Evolutionary conservation across 73 alveolate species (phyloP).

Genomic region (Diophrys appendiculata): DNA sequence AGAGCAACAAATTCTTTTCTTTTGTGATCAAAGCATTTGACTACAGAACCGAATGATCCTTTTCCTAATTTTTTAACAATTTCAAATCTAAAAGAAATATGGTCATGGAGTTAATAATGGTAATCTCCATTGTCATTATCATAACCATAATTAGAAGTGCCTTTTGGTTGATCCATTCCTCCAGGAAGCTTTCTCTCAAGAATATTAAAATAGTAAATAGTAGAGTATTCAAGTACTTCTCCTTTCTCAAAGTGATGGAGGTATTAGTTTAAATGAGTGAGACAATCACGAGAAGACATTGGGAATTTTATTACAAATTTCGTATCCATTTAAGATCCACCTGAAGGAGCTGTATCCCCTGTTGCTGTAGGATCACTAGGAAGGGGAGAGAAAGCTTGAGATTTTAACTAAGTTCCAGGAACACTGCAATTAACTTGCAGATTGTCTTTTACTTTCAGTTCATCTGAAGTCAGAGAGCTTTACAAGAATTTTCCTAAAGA

Average conservation of each 20-base stretch:
- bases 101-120: conserved; percentile 45
- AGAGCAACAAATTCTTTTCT: conserved; percentile 42
- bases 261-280: background rate
- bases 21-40: conserved; percentile 62
- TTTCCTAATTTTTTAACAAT: conserved; percentile 37
- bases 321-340: no score
- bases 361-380: no score
- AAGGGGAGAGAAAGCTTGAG: no score
- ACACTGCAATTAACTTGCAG: no score
- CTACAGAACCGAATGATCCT: conserved; percentile 48
- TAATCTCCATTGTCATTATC: conserved; percentile 79
- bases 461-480: no score
- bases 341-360: no score
- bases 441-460: no score
- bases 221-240: conserved; percentile 3
- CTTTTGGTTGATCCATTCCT: conserved; percentile 5
- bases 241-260: background rate
- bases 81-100: conserved; percentile 62
- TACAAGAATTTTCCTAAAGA: no score
- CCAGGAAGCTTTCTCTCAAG: conserved; percentile 27
- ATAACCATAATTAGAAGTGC: conserved; percentile 65
- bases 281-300: conserved; percentile 6
- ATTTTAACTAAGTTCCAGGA: no score
- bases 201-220: conserved; percentile 11
- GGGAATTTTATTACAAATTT: conserved; percentile 1